Evolutionary conservation across 257 asterid species (phyloP).

Genomic region (Petunia secreta): DNA sequence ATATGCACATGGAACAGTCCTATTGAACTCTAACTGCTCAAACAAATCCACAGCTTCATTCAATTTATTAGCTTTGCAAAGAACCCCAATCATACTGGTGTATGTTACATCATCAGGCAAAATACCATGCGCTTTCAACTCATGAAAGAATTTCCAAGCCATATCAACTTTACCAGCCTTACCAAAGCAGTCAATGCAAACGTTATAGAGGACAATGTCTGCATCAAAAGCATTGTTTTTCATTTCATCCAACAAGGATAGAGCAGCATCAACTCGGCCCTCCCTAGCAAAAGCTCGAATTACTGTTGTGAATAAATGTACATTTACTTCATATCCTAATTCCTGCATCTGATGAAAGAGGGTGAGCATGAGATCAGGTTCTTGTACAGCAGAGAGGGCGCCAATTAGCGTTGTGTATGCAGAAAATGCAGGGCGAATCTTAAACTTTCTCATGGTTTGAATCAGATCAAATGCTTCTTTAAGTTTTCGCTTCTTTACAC

Average conservation of each 20-base stretch:
- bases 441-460: slow-evolving; percentile 80
- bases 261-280: slow-evolving; percentile 88
- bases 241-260: slow-evolving; percentile 80
- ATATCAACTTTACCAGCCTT: slow-evolving; percentile 89
- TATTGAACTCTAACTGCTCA: slow-evolving; percentile 76
- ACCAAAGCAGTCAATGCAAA: slow-evolving; percentile 91
- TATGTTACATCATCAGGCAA: slow-evolving; percentile 84
- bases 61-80: slow-evolving; percentile 68
- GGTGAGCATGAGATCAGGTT: slow-evolving; percentile 75
- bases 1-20: slow-evolving; percentile 88
- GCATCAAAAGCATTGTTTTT: slow-evolving; percentile 77
- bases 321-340: slow-evolving; percentile 83
- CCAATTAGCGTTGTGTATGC: slow-evolving; percentile 95
- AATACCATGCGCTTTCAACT: slow-evolving; percentile 69
- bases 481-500: slow-evolving; percentile 54
- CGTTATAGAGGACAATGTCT: slow-evolving; percentile 89
- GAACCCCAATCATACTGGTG: slow-evolving; percentile 93
- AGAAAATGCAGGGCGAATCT: slow-evolving; percentile 88
- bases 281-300: slow-evolving; percentile 82
- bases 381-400: slow-evolving; percentile 58
- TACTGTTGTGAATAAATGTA: slow-evolving; percentile 82
- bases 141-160: slow-evolving; percentile 97
- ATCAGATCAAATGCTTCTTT: slow-evolving; percentile 70
- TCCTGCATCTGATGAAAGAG: slow-evolving; percentile 94
- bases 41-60: slow-evolving; percentile 82